Percentiles rank a stretch among this genome's conserved stretches.
Evolutionary conservation across 306 rosid genomes (phyloP).

Genomic region (Morella rubra): DNA sequence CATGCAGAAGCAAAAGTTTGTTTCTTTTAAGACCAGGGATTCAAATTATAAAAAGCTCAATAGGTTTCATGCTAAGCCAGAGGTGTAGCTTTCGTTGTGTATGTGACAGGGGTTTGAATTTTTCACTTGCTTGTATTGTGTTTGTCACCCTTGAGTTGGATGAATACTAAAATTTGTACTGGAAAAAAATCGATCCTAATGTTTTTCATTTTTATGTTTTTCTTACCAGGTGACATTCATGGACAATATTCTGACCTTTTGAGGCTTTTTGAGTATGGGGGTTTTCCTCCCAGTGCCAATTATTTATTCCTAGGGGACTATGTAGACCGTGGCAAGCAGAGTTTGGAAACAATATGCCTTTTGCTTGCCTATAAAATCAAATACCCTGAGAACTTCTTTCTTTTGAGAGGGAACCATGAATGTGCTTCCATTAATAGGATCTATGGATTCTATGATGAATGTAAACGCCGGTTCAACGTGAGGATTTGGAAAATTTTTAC

Average conservation of each 20-base stretch:
- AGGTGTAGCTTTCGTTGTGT: neutral
- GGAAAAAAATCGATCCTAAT: neutral
- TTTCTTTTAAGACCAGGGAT: neutral
- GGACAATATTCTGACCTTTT: constrained; percentile 46
- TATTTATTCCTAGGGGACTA: constrained; percentile 43
- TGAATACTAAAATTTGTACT: neutral
- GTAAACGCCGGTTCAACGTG: constrained; percentile 46
- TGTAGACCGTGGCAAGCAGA: constrained; percentile 45
- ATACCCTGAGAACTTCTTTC: constrained; percentile 45
- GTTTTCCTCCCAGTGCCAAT: constrained; percentile 43
- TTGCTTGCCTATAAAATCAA: constrained; percentile 43
- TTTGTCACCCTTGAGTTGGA: neutral
- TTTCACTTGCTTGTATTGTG: neutral
- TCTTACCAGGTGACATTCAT: constrained; percentile 40
- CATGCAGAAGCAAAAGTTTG: neutral
- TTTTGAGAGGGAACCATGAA: constrained; percentile 46
- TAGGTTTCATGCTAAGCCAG: neutral
- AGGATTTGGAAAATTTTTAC: constrained; percentile 42
- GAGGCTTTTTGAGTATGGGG: constrained; percentile 47
- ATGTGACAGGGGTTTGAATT: neutral
- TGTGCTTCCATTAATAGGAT: constrained; percentile 44
- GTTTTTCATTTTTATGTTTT: neutral
- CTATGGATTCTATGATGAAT: constrained; percentile 45
- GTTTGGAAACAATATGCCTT: constrained; percentile 47
- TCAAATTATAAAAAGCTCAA: neutral